Evolutionary conservation across 2,329 filamentous ascomycete genomes (phyloP), one percentile per base, ranked within the genome.

Genomic region (Apiospora aurea): DNA sequence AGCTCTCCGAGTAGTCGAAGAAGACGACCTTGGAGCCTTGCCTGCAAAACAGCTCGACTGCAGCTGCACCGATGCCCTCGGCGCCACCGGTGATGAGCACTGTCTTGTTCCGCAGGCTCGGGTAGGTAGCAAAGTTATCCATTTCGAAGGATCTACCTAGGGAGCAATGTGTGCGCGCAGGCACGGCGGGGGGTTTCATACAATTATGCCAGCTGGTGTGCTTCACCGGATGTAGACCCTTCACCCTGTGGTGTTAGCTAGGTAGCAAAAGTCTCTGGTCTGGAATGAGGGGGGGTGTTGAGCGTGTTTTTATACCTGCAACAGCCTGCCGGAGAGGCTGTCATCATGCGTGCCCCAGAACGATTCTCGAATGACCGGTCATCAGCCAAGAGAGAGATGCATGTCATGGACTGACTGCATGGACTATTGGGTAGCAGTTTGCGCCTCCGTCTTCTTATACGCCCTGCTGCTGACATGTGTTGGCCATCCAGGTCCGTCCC

Each of bases 61-160:
- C 80, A 1, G 82, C 76, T 1, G 83, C 82, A 47, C 85, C 85
- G 71, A 87, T 87, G 16, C 85, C 85, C 70, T 83, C 81, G 44
- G 85, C 85, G 2, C 83, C 85, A 47, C 85, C 85, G 0, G 84
- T 83, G 72, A 87, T 81, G 47, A 87, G 77, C 4, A 87, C 83
- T 2, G 77, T 81, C 73, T 82, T 81, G 76, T 75, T 82, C 44
- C 76, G 77, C 47, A 86, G 76, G 75, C 83, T 85, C 11, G 83
- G 84, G 71, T 85, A 86, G 2, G 76, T 81, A 34, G 84, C 84
- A 70, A 77, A 81, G 21, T 77, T 57, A 11, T 46, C 70, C 73
- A 74, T 74, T 21, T n/a, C 44, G 6, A 47, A 21, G 34, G 6
- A 8, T 38, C 34, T 38, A 8, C 5, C 34, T 34, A 21, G 57